phyloP scores from a whole-genome alignment of 371 early-diverging fungal species.

The Mortierella sp. region DNA sequence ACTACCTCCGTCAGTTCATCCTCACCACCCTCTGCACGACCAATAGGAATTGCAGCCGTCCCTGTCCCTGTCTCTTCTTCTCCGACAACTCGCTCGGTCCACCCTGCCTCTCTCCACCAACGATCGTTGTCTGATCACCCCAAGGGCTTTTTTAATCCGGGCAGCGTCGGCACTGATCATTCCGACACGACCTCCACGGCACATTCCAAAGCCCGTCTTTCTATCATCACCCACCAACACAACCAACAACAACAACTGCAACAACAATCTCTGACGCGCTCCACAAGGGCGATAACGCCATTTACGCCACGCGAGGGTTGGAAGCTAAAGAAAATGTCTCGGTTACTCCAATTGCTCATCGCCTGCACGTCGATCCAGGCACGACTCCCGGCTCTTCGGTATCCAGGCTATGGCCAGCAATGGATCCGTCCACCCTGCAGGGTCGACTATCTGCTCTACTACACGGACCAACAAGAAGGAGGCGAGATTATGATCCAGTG shows the following conservation, averaged over 20 bases:
- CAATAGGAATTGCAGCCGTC: not conserved
- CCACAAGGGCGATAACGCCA: not conserved
- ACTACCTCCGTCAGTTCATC: slow-evolving; percentile 13
- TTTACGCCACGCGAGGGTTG: slow-evolving; percentile 7
- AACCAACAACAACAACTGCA: not conserved
- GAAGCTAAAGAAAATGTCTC: slow-evolving; percentile 39
- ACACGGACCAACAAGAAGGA: slow-evolving; percentile 27
- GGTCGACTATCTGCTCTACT: slow-evolving; percentile 40
- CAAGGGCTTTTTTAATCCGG: not conserved
- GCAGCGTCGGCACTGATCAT: not conserved
- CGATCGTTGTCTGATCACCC: slow-evolving; percentile 5
- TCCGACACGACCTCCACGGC: not conserved
- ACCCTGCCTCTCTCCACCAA: slow-evolving; percentile 5
- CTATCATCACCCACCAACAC: slow-evolving; percentile 10
- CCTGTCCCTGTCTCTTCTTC: not conserved
- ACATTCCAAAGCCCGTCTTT: slow-evolving; percentile 14
- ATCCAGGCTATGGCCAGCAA: slow-evolving; percentile 55
- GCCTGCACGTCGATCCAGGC: slow-evolving; percentile 47
- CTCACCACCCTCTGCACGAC: slow-evolving; percentile 1
- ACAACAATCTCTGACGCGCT: not conserved
- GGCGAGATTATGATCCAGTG: slow-evolving; percentile 33
- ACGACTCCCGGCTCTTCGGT: slow-evolving; percentile 46
- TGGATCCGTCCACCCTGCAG: slow-evolving; percentile 50
- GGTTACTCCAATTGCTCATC: slow-evolving; percentile 45
- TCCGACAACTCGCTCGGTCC: not conserved